Evolutionary conservation across 148 eudicot species (phyloP), one percentile per base, ranked within the genome.

Genomic region (Drosera capensis): DNA sequence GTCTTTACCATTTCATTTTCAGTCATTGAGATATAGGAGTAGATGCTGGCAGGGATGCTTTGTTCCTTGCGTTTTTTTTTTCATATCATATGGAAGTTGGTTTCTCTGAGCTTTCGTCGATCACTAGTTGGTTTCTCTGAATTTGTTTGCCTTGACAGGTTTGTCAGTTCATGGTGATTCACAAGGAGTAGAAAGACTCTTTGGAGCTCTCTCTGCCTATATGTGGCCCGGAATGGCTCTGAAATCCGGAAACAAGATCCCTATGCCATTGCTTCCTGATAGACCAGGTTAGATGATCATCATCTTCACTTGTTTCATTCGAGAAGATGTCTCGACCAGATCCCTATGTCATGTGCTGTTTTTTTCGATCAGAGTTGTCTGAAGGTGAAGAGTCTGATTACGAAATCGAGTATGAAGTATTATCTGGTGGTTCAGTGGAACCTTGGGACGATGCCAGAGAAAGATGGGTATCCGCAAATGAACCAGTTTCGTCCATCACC

Each of bases 181-280:
- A 25, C 99, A 85, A 64, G 95, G 95, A 46, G 60, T 85, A 45
- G 95, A 92, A 36, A 67, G 95, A 29, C 76, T 85, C 44, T 37
- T 50, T 35, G 85, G 79, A 36, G 99, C 95, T 30, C 88, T 92
- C 49, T 73, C 88, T 60, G 94, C 99, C 43, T 76, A 92, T 66
- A 81, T 92, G 83, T 92, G 99, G 99, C 95, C 99, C 54, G 95
- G 99, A 45, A 85, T 85, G 99, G 65, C 79, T 49, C 70, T 85
- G 68, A 92, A 84, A 59, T 78, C 94, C 21, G 94, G 90, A 38
- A 71, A 76, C 54, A 72, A 58, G 59, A 71, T 92, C 42, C 56
- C 55, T 40, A 65, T 74, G 37, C 94, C 90, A 43, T 68, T 65
- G 64, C 59, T 92, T 45, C 90, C 95, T 18, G 79, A 81, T 54